A percentile compares a stretch with the other conserved stretches of the same genome.
Evolutionary conservation across 805 yeast species (phyloP).

Genomic region (Yamadazyma nakazawae): DNA sequence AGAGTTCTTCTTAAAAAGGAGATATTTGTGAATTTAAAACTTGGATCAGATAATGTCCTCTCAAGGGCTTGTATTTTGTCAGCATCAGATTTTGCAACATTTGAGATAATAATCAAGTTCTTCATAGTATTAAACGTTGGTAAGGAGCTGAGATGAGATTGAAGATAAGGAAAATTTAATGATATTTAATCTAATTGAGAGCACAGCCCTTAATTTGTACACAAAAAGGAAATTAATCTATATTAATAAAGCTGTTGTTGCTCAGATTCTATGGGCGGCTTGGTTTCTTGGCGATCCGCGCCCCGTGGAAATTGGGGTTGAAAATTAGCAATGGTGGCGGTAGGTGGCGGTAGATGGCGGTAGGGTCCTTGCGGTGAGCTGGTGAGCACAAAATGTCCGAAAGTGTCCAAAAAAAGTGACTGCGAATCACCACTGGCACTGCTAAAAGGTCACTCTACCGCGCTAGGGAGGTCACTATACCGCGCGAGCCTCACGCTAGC

Average conservation of each 20-base stretch:
- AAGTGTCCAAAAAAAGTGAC: too few species aligned
- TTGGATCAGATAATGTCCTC: not conserved
- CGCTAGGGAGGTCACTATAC: not conserved
- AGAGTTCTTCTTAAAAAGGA: constrained; percentile 34
- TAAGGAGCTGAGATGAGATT: not conserved
- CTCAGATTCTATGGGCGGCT: too few species aligned
- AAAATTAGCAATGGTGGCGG: too few species aligned
- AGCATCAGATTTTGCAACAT: constrained; percentile 31
- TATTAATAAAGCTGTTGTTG: too few species aligned
- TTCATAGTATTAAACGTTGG: constrained; percentile 11
- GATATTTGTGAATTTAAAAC: constrained; percentile 32
- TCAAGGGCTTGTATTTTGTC: constrained; percentile 18
- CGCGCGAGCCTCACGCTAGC: not conserved
- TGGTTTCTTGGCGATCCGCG: too few species aligned
- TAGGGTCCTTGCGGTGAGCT: too few species aligned
- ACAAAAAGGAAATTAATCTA: not conserved
- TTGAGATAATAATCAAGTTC: constrained; percentile 36
- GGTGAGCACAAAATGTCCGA: too few species aligned
- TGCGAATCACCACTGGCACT: too few species aligned
- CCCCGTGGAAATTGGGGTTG: too few species aligned
- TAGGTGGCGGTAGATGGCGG: too few species aligned
- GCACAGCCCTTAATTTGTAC: not conserved
- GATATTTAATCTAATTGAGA: not conserved
- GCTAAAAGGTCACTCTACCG: too few species aligned
- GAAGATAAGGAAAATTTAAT: not conserved